phyloP scores from a whole-genome alignment of 179 eudicot species.

The Amaranthus tricolor region DNA sequence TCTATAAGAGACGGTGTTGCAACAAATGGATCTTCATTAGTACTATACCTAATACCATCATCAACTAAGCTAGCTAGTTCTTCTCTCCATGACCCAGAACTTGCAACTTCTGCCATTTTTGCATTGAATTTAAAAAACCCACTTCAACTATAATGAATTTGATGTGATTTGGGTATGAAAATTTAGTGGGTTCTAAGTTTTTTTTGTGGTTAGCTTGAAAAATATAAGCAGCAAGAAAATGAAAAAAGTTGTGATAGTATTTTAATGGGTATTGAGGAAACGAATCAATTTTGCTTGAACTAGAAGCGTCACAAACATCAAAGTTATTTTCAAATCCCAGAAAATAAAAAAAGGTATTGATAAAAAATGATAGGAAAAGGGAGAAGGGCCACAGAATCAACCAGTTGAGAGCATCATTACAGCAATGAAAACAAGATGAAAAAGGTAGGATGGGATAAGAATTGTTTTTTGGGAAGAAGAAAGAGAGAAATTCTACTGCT shows the following conservation, averaged over 20 bases:
- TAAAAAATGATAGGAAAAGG: not conserved
- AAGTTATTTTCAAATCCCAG: conserved; percentile 19
- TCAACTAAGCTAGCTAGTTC: conserved; percentile 65
- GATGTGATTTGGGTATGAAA: conserved; percentile 1
- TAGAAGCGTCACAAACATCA: conserved; percentile 23
- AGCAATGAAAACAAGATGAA: not conserved
- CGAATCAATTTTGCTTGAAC: conserved; percentile 22
- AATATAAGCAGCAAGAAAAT: not conserved
- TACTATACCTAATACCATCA: conserved; percentile 57
- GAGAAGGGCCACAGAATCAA: conserved; percentile 20
- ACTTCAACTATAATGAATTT: not conserved
- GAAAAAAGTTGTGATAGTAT: not conserved
- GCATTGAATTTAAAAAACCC: not conserved
- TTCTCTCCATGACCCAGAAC: conserved; percentile 64
- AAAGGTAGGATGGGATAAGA: not conserved
- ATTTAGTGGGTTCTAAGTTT: not conserved
- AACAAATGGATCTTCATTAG: conserved; percentile 25
- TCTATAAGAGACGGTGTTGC: conserved; percentile 11
- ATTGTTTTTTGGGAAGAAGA: not conserved
- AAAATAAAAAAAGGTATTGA: not conserved
- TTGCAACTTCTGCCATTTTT: conserved; percentile 46
- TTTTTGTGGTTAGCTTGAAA: not conserved
- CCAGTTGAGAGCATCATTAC: conserved; percentile 14
- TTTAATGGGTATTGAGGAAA: not conserved
- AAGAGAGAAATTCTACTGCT: not conserved